Evolutionary conservation across 768 basidiomycete genomes (phyloP), one percentile per base, ranked within the genome.

Genomic region (Dioszegia hungarica): DNA sequence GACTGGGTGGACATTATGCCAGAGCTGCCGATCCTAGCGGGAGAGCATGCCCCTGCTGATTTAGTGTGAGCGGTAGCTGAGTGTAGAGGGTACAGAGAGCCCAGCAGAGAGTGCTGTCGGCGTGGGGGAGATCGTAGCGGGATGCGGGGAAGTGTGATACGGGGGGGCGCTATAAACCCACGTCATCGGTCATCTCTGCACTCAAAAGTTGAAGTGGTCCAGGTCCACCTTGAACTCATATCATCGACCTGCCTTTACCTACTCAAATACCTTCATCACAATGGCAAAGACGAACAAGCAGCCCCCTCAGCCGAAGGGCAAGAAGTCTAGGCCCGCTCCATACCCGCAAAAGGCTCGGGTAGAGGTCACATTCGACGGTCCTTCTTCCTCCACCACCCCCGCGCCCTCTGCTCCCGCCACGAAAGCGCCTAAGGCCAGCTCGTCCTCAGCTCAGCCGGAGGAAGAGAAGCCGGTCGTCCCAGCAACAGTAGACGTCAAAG

Each of bases 341-440:
- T 67, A 67, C 51, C 38, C 57, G n/a, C 63, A 68, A 43, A 63
- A 63, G 49, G 36, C 66, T 14, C 60, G 52, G 15, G 66, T 71
- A 3, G 69, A 71, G 14, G 69, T 71, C 2, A 62, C 50, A n/a
- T 71, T 57, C 46, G 66, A 68, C 37, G 60, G 60, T 19, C 34
- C 39, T 17, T 39, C 61, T 17, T 20, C 63, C 3, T n/a, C 48
- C 24, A 27, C 34, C 52, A 3, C 19, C 54, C 19, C 40, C 57
- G 20, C 44, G n/a, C 19, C 34, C 51, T 8, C 36, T 6, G 56
- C 46, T 48, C 17, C 25, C 2, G 28, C 59, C 40, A 14, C 12
- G 25, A 17, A 8, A 36, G 24, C 45, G 40, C 25, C 50, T 27
- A 20, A 33, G 31, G 6, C 31, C 31, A 33, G 14, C 8, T 6